These are phyloP conservation scores for Pyrenula aspistea DNA, from an alignment of 495 filamentous ascomycete genomes.

Conservation along the genomic window DNA sequence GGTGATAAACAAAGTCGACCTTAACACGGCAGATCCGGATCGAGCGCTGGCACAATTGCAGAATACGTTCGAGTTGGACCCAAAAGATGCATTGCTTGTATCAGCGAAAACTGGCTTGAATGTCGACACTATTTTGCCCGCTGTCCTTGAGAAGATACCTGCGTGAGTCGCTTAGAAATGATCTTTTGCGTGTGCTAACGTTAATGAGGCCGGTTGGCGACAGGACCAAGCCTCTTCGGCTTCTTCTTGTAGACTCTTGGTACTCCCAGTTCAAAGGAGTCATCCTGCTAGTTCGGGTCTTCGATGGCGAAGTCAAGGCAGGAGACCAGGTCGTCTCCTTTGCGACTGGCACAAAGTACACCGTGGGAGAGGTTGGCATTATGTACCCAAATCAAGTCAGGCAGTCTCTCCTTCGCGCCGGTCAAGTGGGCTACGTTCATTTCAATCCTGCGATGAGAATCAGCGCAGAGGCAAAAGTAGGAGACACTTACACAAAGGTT, in stretches of 20 bases:
- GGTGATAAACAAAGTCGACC: conserved; percentile 91
- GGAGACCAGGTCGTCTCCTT: conserved; percentile 79
- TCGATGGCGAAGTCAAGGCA: conserved; percentile 72
- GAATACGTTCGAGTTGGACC: conserved; percentile 76
- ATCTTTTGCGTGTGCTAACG: conserved; percentile 5
- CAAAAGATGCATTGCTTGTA: conserved; percentile 67
- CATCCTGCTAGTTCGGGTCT: conserved; percentile 80
- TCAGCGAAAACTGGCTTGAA: conserved; percentile 91
- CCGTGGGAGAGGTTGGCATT: conserved; percentile 91
- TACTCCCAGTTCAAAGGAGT: conserved; percentile 94
- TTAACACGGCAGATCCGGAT: conserved; percentile 74
- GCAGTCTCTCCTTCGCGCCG: conserved; percentile 68
- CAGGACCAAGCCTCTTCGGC: conserved; percentile 53
- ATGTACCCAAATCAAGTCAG: conserved; percentile 86
- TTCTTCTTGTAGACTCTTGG: conserved; percentile 94
- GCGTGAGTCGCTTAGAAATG: conserved; percentile 28
- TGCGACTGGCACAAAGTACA: conserved; percentile 76
- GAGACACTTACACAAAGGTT: conserved; percentile 85
- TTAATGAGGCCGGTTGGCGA: conserved; percentile 56
- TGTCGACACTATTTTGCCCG: conserved; percentile 67
- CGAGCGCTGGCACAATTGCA: conserved; percentile 78
- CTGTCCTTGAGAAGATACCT: conserved; percentile 75
- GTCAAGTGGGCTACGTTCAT: conserved; percentile 89
- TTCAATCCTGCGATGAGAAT: conserved; percentile 98
- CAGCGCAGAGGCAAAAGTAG: conserved; percentile 88